Conservation (phyloP, 495 filamentous ascomycete species). For the Xylaria sp. region DNA sequence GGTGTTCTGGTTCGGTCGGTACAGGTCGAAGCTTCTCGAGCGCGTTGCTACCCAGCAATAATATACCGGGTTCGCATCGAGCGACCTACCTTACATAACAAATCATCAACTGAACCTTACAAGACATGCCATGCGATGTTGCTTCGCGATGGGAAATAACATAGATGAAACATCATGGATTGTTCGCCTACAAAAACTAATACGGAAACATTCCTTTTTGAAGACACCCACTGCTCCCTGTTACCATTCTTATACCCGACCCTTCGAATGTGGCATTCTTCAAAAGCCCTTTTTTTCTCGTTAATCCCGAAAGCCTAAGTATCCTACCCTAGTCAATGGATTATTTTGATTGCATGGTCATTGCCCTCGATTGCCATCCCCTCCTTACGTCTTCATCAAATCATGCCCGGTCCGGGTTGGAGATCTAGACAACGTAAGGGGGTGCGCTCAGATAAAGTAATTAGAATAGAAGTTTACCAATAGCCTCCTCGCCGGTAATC, state of each 20-base stretch:
- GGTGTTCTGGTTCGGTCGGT: background rate
- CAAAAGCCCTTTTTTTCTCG: conserved; percentile 5
- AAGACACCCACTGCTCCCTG: conserved; percentile 11
- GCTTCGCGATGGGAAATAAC: background rate
- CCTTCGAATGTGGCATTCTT: background rate
- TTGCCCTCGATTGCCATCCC: conserved; percentile 9
- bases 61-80: background rate
- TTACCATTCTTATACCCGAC: background rate
- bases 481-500: conserved; percentile 57
- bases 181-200: conserved; percentile 1
- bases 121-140: background rate
- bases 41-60: background rate
- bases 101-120: background rate
- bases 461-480: conserved; percentile 46
- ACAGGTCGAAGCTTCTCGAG: background rate
- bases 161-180: conserved; percentile 17
- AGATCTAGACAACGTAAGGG: conserved; percentile 46
- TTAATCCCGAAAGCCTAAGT: conserved; percentile 17
- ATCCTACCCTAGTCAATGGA: conserved; percentile 22
- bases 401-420: conserved; percentile 22
- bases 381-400: conserved; percentile 22
- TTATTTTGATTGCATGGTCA: conserved; percentile 19
- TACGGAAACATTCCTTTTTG: conserved; percentile 13
- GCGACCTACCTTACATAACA: background rate
- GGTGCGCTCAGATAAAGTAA: conserved; percentile 33